Conservation (phyloP, 768 basidiomycete species). For the Mycena chlorophos region DNA sequence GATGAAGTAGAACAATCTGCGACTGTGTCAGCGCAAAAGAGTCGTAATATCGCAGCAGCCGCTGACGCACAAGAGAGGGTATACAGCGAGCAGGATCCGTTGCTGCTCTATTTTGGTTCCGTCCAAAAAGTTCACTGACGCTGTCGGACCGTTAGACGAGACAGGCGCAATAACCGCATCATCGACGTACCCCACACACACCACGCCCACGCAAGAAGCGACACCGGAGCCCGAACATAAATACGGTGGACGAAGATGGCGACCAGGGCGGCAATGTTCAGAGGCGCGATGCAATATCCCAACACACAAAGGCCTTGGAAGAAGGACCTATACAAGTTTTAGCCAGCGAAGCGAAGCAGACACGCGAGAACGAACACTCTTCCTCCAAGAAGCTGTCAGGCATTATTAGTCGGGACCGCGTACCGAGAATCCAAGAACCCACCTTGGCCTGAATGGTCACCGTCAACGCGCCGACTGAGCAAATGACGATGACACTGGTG, state of each 20-base stretch:
- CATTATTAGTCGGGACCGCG: slow-evolving; percentile 1
- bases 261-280: slow-evolving; percentile 87
- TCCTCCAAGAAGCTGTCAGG: slow-evolving; percentile 68
- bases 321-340: slow-evolving; percentile 65
- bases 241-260: slow-evolving; percentile 83
- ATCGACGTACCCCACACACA: slow-evolving; percentile 87
- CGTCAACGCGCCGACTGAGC: slow-evolving; percentile 84
- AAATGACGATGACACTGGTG: slow-evolving; percentile 90
- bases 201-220: slow-evolving; percentile 90
- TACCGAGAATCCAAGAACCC: slow-evolving; percentile 14
- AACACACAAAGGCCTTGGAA: slow-evolving; percentile 95
- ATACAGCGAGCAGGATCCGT: slow-evolving; percentile 89
- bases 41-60: not conserved
- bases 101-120: slow-evolving; percentile 93
- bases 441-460: slow-evolving; percentile 98
- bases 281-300: slow-evolving; percentile 93
- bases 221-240: slow-evolving; percentile 84
- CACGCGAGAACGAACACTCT: slow-evolving; percentile 59
- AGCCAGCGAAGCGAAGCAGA: not conserved
- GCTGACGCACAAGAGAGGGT: slow-evolving; percentile 88
- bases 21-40: not conserved
- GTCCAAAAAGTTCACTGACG: slow-evolving; percentile 92
- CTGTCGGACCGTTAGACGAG: slow-evolving; percentile 39
- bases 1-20: slow-evolving; percentile 88
- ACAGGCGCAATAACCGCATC: not conserved